Conservation (phyloP, 1,139 yeast genomes). For the Scheffersomyces cryptocercus region DNA sequence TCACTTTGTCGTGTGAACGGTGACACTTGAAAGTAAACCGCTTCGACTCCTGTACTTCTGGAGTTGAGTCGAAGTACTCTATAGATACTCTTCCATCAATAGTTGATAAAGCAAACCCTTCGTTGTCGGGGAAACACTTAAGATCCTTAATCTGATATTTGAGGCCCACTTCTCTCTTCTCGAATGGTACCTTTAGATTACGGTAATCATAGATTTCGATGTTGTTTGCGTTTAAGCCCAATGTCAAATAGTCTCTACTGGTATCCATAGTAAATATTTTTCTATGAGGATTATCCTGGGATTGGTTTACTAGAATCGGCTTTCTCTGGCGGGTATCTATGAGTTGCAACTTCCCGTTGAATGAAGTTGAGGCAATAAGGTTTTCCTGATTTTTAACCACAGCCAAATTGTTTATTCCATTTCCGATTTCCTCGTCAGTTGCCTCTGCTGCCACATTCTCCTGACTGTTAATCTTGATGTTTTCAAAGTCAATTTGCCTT, state of each 20-base stretch:
- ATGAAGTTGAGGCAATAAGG: conserved; percentile 52
- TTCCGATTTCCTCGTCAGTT: conserved; percentile 14
- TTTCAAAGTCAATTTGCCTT: conserved; percentile 44
- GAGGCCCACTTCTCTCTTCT: conserved; percentile 67
- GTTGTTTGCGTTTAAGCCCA: conserved; percentile 56
- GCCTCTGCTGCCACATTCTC: conserved; percentile 7
- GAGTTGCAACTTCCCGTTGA: conserved; percentile 51
- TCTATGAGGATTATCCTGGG: conserved; percentile 16
- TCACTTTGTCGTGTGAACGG: conserved; percentile 41
- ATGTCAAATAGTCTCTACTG: conserved; percentile 46
- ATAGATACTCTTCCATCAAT: conserved; percentile 87
- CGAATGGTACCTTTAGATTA: conserved; percentile 44
- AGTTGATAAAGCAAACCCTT: conserved; percentile 78
- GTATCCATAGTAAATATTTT: conserved; percentile 72
- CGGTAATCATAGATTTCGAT: conserved; percentile 63
- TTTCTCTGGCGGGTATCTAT: conserved; percentile 28
- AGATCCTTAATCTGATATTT: conserved; percentile 69
- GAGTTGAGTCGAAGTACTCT: conserved; percentile 62
- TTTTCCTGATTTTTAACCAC: conserved; percentile 25
- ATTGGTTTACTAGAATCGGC: conserved; percentile 9
- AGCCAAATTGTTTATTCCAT: conserved; percentile 33
- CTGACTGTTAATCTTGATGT: conserved; percentile 23
- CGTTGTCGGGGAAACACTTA: conserved; percentile 55
- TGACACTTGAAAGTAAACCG: conserved; percentile 88
- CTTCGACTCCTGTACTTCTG: conserved; percentile 41